Conservation (phyloP, 768 basidiomycete species). For the Ramaria sp. region DNA sequence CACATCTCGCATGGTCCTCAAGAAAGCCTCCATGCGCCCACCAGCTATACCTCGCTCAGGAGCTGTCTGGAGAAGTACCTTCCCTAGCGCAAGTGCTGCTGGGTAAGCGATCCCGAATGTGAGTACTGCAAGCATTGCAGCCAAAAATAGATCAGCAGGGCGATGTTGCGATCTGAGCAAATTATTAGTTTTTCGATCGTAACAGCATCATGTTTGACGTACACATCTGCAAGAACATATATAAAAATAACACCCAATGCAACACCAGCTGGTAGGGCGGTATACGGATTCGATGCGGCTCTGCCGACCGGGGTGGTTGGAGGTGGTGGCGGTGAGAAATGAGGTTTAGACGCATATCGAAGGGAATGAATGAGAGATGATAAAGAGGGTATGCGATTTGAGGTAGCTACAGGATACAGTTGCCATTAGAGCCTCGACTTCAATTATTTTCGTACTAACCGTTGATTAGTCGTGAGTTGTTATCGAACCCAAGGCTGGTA, state of each 20-base stretch:
- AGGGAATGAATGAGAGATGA: background rate
- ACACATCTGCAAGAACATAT: background rate
- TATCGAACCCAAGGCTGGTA: slow-evolving; percentile 48
- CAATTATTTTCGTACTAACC: background rate
- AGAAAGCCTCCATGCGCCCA: slow-evolving; percentile 71
- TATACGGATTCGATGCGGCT: slow-evolving; percentile 8
- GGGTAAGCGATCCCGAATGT: slow-evolving; percentile 82
- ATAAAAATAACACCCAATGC: background rate
- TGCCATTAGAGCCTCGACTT: background rate
- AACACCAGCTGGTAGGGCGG: background rate
- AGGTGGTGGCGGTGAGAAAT: background rate
- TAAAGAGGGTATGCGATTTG: background rate
- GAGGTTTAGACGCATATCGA: background rate
- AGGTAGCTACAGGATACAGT: background rate
- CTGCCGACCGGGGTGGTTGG: background rate
- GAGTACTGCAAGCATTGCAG: slow-evolving; percentile 60
- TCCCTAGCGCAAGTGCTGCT: slow-evolving; percentile 73
- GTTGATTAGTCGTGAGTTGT: background rate
- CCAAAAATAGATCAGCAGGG: slow-evolving; percentile 75
- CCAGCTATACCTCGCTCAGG: slow-evolving; percentile 47
- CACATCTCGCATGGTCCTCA: slow-evolving; percentile 76
- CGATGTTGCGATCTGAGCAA: slow-evolving; percentile 42
- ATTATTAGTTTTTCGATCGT: background rate
- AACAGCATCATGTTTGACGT: background rate
- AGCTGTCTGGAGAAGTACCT: slow-evolving; percentile 82